These are phyloP conservation scores for Magnolia changhungtana DNA, from an alignment of 164 flowering plant species.

Conservation along the genomic window DNA sequence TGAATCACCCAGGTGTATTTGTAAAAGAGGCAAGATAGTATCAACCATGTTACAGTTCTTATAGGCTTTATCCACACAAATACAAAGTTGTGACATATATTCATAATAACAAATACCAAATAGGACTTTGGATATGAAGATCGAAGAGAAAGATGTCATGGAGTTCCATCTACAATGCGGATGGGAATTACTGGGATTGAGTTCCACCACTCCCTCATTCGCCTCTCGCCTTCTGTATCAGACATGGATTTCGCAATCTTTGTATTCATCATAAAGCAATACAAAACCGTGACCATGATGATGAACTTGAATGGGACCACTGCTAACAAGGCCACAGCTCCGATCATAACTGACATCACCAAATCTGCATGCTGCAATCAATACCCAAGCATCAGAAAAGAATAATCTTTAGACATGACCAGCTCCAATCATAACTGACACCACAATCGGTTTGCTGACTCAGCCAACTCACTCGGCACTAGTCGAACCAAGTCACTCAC, in stretches of 20 bases:
- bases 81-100: no score
- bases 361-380: constrained; percentile 61
- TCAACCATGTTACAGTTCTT: no score
- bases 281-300: constrained; percentile 31
- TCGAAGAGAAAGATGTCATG: background rate
- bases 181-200: constrained; percentile 73
- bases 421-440: no score
- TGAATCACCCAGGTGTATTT: no score
- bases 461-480: no score
- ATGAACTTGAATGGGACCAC: constrained; percentile 62
- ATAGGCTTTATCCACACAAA: no score
- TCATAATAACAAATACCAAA: no score
- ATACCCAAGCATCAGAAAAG: background rate
- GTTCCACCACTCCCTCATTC: constrained; percentile 88
- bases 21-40: no score
- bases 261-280: constrained; percentile 33
- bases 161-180: constrained; percentile 29
- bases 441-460: background rate
- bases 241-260: constrained; percentile 33
- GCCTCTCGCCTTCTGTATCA: constrained; percentile 36
- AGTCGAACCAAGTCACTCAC: no score
- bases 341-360: constrained; percentile 46
- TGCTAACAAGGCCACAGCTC: constrained; percentile 40
- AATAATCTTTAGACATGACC: background rate
- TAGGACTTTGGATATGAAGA: no score